phyloP scores from a whole-genome alignment of 106 monocot species.

The Dioscorea zingiberensis region DNA sequence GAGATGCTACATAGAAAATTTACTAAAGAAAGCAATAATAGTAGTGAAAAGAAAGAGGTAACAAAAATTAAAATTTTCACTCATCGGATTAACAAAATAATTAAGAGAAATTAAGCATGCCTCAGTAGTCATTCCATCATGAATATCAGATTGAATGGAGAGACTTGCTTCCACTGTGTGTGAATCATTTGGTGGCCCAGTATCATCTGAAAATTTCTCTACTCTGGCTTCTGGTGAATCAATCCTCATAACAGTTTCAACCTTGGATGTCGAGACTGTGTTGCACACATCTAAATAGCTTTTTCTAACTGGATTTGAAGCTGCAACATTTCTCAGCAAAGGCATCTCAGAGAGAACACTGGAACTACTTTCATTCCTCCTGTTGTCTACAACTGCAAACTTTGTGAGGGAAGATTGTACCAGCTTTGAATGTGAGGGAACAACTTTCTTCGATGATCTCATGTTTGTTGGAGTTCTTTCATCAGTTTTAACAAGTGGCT shows the following conservation, averaged over 20 bases:
- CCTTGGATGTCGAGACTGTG: slow-evolving; percentile 13
- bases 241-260: slow-evolving; percentile 6
- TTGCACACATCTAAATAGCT: slow-evolving; percentile 12
- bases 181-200: slow-evolving; percentile 9
- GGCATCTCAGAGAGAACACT: slow-evolving; percentile 70
- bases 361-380: slow-evolving; percentile 60
- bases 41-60: background rate
- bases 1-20: no score
- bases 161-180: slow-evolving; percentile 5
- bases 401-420: slow-evolving; percentile 70
- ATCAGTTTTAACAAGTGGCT: slow-evolving; percentile 10
- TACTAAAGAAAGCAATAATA: background rate
- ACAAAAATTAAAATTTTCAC: background rate
- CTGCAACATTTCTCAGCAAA: slow-evolving; percentile 50
- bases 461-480: background rate
- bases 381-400: slow-evolving; percentile 58
- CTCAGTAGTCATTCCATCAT: background rate
- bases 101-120: slow-evolving; percentile 5
- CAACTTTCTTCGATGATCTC: slow-evolving; percentile 28
- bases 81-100: background rate
- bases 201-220: slow-evolving; percentile 11
- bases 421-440: slow-evolving; percentile 29
- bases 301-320: slow-evolving; percentile 29
- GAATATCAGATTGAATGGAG: slow-evolving; percentile 13
- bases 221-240: slow-evolving; percentile 14